Evolutionary conservation across 208 protist genomes (phyloP), one percentile per base, ranked within the genome.

Genomic region (Strigomonas culicis): DNA sequence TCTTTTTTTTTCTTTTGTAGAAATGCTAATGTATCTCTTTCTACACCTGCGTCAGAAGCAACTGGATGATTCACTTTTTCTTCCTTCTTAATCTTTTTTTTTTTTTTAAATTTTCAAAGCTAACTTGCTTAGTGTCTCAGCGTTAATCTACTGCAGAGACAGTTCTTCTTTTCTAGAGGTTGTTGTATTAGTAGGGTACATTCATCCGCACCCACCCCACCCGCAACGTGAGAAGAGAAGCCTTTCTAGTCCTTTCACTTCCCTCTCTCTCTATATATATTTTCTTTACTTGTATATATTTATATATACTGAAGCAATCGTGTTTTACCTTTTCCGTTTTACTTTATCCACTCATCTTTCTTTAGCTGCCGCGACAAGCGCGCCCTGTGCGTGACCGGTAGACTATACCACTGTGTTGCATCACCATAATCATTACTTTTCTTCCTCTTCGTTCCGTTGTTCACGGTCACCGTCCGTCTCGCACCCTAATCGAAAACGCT

Each of bases 351-450:
- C 25, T 58, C 49, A 7, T 53, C 50, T 44, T 56, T 56, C 28
- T 44, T 2, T 28, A 4, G 8, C 36, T 41, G 8, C 36, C 36
- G 13, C n/a, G n/a, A n/a, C n/a, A n/a, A n/a, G n/a, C n/a, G n/a
- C n/a, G n/a, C n/a, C n/a, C n/a, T n/a, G n/a, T n/a, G n/a, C n/a
- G n/a, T n/a, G n/a, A n/a, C n/a, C n/a, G n/a, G n/a, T n/a, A n/a
- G 22, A n/a, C 41, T 10, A 13, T 30, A 66, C 17, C 43, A 53
- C 43, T 46, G 25, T 28, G 22, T 22, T 32, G 31, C 28, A 39
- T 47, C 46, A 57, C 44, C 8, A 32, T 66, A 27, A 21, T 59
- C 59, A 62, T 46, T 60, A 44, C 8, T 57, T 51, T 44, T 19
- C 43, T 41, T 24, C 30, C 32, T 19, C 3, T 10, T 17, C 41